A percentile compares a stretch with the other conserved stretches of the same genome.
phyloP scores from a whole-genome alignment of 2,329 filamentous ascomycete genomes.

The Tolypocladium album region DNA sequence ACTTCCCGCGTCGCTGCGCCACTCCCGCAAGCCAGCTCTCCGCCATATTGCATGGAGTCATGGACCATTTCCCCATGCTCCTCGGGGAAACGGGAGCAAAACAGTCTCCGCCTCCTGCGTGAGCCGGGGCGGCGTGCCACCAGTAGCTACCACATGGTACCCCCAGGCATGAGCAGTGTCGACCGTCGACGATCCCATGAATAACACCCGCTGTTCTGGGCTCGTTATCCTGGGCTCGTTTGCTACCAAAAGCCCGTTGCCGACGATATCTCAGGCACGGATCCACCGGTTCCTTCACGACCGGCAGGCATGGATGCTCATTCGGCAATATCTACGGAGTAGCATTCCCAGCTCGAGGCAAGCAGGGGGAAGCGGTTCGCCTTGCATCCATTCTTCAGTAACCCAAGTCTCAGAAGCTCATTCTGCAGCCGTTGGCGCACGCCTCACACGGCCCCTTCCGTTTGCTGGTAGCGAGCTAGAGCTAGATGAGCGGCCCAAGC shows the following conservation, averaged over 20 bases:
- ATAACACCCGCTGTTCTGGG: not conserved
- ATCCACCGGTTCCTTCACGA: not conserved
- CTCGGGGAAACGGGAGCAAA: not conserved
- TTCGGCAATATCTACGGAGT: not conserved
- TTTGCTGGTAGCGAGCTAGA: not conserved
- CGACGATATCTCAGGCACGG: not conserved
- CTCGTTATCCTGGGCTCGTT: not conserved
- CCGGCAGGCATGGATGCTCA: not conserved
- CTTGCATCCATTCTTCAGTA: not conserved
- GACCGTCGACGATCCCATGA: not conserved
- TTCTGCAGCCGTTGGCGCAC: not conserved
- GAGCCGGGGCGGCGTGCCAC: not conserved
- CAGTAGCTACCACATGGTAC: not conserved
- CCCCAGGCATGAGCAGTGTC: not conserved
- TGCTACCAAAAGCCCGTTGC: not conserved
- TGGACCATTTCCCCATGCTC: not conserved
- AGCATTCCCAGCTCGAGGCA: not conserved
- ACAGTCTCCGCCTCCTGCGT: not conserved
- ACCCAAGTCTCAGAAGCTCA: not conserved
- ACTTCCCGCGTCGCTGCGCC: not conserved
- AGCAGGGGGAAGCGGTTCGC: not conserved
- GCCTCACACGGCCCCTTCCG: not conserved
- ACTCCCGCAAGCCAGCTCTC: not conserved
- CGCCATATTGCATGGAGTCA: not conserved
- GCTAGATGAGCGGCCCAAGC: not conserved